Evolutionary conservation across 2,329 filamentous ascomycete species (phyloP).

Genomic region (Alternaria rosae): DNA sequence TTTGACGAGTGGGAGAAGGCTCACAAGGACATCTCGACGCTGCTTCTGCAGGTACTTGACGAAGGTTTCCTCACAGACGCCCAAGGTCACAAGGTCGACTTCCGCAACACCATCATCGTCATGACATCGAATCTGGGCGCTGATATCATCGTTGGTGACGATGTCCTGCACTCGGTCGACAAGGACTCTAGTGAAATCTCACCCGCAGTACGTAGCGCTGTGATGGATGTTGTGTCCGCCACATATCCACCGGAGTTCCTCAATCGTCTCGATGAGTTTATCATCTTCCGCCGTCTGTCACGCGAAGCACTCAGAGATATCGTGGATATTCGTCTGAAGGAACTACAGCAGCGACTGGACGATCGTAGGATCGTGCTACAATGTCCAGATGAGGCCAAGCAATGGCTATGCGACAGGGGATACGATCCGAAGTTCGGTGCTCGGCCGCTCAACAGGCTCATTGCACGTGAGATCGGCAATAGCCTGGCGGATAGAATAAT

Average conservation of each 20-base stretch:
- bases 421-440: slow-evolving; percentile 94
- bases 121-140: slow-evolving; percentile 95
- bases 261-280: slow-evolving; percentile 96
- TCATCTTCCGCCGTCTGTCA: slow-evolving; percentile 89
- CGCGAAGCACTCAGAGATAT: slow-evolving; percentile 83
- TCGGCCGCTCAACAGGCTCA: slow-evolving; percentile 87
- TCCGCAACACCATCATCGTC: slow-evolving; percentile 95
- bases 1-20: slow-evolving; percentile 99
- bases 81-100: slow-evolving; percentile 96
- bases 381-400: slow-evolving; percentile 74
- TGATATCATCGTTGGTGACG: slow-evolving; percentile 82
- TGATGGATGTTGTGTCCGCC: slow-evolving; percentile 84
- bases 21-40: slow-evolving; percentile 89
- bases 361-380: slow-evolving; percentile 82
- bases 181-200: slow-evolving; percentile 69
- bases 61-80: slow-evolving; percentile 95
- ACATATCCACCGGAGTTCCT: slow-evolving; percentile 90
- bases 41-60: slow-evolving; percentile 92
- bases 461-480: slow-evolving; percentile 89
- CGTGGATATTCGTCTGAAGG: slow-evolving; percentile 86
- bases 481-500: slow-evolving; percentile 91
- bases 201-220: slow-evolving; percentile 74
- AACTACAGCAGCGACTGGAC: slow-evolving; percentile 82
- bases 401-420: slow-evolving; percentile 87
- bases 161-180: slow-evolving; percentile 69